Evolutionary conservation across 2,329 filamentous ascomycete genomes (phyloP), one percentile per base, ranked within the genome.

Genomic region (Fusarium goolgardi): DNA sequence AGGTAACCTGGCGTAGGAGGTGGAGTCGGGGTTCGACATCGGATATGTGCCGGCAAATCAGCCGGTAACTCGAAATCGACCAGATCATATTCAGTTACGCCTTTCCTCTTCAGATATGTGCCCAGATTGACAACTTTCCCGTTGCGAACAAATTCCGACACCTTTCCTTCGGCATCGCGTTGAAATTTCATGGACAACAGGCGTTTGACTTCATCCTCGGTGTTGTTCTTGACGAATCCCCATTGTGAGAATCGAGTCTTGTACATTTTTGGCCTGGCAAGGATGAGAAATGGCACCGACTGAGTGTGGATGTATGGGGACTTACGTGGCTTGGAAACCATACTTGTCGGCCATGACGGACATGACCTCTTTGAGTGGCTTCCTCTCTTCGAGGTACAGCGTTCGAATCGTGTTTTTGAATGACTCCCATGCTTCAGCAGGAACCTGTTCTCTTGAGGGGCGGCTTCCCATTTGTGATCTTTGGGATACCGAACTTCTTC

Each of bases 191-290:
- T 82, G 39, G 82, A 83, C 11, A 85, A 74, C 50, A 85, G 76
- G 20, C 80, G 78, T 71, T 84, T 83, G 10, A 85, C 82, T 58
- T 85, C 83, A 27, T 84, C 83, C 59, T 85, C 83, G 41, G 83
- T 85, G 63, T 85, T 85, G 60, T 85, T 85, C 75, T 85, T 85
- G 40, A 83, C 83, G 63, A 85, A 85, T 1, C 83, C 83, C 83
- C 83, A 85, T 63, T 85, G 82, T 16, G 84, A 84, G 69, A 85
- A 85, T 25, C 83, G 78, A n/a, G 83, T 84, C 71, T 85, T 85
- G 73, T 85, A 85, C 83, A 85, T 85, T 66, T 85, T 84, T 20
- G 83, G 82, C 20, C 83, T 85, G 49, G 6, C 8, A 23, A 31
- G 12, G 31, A 43, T 64, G 49, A 76, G 72, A 54, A 46, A 62